Conservation (phyloP, 2,329 filamentous ascomycete species). For the Botrytis aclada region DNA sequence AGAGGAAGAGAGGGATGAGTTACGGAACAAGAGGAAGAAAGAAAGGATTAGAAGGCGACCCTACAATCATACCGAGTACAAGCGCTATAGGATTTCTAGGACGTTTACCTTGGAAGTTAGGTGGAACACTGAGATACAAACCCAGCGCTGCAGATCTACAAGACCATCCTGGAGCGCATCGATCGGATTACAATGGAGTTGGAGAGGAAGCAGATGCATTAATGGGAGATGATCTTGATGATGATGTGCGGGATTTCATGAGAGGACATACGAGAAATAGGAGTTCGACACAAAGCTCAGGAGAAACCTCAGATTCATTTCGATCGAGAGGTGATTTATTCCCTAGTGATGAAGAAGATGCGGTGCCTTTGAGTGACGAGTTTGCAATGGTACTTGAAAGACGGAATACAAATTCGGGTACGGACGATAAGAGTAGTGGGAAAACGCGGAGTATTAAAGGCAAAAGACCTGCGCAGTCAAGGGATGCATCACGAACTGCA, state of each 20-base stretch:
- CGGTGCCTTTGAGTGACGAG: conserved; percentile 87
- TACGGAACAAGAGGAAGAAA: conserved; percentile 70
- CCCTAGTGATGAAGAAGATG: conserved; percentile 81
- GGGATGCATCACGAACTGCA: conserved; percentile 54
- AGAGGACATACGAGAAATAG: conserved; percentile 46
- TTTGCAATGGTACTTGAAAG: conserved; percentile 80
- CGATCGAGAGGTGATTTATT: conserved; percentile 88
- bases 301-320: conserved; percentile 78
- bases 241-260: conserved; percentile 23
- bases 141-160: conserved; percentile 88
- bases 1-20: conserved; percentile 78
- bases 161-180: conserved; percentile 67
- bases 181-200: conserved; percentile 40
- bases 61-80: conserved; percentile 85
- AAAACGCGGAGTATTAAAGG: conserved; percentile 60
- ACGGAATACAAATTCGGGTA: conserved; percentile 54
- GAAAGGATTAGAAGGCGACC: conserved; percentile 61
- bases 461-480: conserved; percentile 45
- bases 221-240: conserved; percentile 47
- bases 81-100: conserved; percentile 82
- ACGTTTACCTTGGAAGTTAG: conserved; percentile 79
- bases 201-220: conserved; percentile 66
- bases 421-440: conserved; percentile 69
- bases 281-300: conserved; percentile 76
- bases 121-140: conserved; percentile 79